Evolutionary conservation across 148 eudicot species (phyloP), one percentile per base, ranked within the genome.

Genomic region (Vaccinium vitisidaea): DNA sequence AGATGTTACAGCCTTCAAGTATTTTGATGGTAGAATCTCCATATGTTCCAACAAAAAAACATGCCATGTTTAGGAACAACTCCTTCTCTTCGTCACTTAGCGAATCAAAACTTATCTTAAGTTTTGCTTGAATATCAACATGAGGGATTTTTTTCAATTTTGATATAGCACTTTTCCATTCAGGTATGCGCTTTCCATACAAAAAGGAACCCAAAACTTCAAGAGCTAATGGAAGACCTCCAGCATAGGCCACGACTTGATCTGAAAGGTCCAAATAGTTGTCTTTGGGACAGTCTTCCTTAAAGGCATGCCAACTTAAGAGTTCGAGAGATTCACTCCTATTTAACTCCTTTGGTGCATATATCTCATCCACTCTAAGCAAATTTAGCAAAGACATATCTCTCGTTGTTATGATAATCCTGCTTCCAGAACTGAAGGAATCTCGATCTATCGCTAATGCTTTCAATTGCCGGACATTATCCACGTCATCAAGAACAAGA

Each of bases 341-440:
- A 23, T 77, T 49, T n/a, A 77, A 77, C 11, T 1, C 8, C 10
- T 77, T n/a, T 4, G 80, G 81, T 19, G 13, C 32, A 53, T 79
- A 79, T 9, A 79, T 18, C 65, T 55, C 43, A 55, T 27, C 43
- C 48, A 79, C 46, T 16, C 15, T 10, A 15, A 46, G 32, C 32
- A 23, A 65, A 30, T 55, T 56, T 53, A 74, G 80, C n/a, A 78
- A 73, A 55, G 48, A 58, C 32, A 54, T 13, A 56, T 83, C 70
- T n/a, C 80, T 83, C 25, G 85, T 83, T 55, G 85, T 83, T 61
- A 83, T 75, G 23, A 83, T 55, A 23, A 83, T 23, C 23, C 80
- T 83, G 14, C 74, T 69, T 27, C 79, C 79, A 75, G 36, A n/a
- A 54, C 15, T 2, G 8, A 76, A 49, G 56, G 16, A 77, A 36